Evolutionary conservation across 2,329 filamentous ascomycete species (phyloP).

Genomic region (Cladosporium velox): DNA sequence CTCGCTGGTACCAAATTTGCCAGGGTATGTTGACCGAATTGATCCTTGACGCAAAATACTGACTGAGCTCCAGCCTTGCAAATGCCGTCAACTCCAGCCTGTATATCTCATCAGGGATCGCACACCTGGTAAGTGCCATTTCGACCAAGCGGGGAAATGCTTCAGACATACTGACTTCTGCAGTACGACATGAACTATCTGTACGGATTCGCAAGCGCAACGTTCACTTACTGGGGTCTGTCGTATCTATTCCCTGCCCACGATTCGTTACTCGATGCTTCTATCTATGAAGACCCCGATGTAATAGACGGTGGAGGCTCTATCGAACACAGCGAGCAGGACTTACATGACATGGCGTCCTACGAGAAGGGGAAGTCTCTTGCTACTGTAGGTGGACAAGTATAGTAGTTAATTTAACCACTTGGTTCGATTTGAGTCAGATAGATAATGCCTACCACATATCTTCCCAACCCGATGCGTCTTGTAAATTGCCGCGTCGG

Average conservation of each 20-base stretch:
- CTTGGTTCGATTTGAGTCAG: not conserved
- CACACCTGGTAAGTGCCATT: constrained; percentile 42
- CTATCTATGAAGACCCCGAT: not conserved
- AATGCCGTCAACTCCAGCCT: constrained; percentile 45
- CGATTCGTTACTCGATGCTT: constrained; percentile 50
- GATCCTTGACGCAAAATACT: not conserved
- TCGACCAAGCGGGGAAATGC: not conserved
- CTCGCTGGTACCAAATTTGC: constrained; percentile 58
- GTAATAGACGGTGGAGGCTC: not conserved
- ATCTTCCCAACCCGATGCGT: not conserved
- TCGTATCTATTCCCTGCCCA: constrained; percentile 52
- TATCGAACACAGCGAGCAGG: not conserved
- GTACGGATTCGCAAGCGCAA: constrained; percentile 60
- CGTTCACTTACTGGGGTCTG: constrained; percentile 57
- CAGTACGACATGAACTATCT: constrained; percentile 67
- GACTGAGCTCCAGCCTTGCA: constrained; percentile 43
- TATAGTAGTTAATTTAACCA: not conserved
- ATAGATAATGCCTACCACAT: not conserved
- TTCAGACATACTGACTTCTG: not conserved
- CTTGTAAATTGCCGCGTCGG: not conserved
- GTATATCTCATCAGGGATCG: constrained; percentile 49
- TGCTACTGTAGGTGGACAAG: not conserved
- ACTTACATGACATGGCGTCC: not conserved
- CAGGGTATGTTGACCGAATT: constrained; percentile 37
- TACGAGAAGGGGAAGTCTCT: not conserved